phyloP scores from a whole-genome alignment of 306 rosid genomes.

The Fragaria ananassa region DNA sequence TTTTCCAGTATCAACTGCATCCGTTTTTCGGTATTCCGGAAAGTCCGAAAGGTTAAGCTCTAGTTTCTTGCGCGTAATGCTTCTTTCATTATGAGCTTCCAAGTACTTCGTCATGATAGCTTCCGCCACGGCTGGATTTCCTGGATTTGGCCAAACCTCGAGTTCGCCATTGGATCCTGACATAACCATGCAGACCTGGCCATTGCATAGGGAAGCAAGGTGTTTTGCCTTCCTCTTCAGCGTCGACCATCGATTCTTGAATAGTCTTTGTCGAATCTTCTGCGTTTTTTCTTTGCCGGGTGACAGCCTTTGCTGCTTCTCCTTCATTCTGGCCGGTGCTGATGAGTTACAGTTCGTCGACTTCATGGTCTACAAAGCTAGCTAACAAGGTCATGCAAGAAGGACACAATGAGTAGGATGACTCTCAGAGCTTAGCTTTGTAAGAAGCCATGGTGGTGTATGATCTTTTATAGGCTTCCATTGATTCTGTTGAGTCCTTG shows the following conservation, averaged over 20 bases:
- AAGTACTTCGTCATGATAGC: neutral
- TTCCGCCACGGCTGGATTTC: neutral
- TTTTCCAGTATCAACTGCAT: neutral
- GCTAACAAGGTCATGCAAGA: neutral
- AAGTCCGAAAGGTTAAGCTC: neutral
- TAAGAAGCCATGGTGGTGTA: neutral
- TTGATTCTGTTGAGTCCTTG: neutral
- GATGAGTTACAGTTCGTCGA: neutral
- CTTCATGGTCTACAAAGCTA: neutral
- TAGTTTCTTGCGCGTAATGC: neutral
- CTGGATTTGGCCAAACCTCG: neutral
- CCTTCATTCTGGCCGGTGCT: neutral
- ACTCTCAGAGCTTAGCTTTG: neutral
- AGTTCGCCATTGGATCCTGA: neutral
- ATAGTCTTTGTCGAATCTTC: neutral
- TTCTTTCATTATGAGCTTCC: neutral
- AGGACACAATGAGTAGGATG: neutral
- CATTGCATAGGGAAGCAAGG: neutral
- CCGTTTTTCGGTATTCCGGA: neutral
- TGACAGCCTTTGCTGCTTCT: neutral
- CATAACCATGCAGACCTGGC: conserved; percentile 6
- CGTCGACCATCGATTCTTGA: neutral
- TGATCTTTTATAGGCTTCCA: neutral
- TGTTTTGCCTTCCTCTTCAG: neutral
- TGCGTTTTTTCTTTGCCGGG: neutral